Percentiles rank a stretch among this genome's conserved stretches.
These are phyloP conservation scores for Lonicera japonica DNA, from an alignment of 129 eudicot species.

Conservation along the genomic window DNA sequence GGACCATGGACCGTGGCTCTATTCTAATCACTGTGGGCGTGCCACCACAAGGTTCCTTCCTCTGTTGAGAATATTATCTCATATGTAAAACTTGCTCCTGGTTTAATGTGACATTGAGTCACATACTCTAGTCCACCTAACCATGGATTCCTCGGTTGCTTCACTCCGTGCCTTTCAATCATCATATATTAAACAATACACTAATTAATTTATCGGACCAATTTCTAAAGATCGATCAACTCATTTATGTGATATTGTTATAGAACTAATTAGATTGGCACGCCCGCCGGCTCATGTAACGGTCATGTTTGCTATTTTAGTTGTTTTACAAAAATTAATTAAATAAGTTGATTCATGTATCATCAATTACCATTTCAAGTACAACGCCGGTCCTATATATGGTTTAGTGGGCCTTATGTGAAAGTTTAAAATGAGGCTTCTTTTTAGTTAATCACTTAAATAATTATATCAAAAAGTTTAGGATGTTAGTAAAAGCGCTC, in stretches of 20 bases:
- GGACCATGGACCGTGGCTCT: conserved; percentile 1
- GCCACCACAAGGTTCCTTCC: conserved; percentile 4
- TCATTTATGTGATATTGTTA: no score
- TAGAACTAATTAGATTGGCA: background rate
- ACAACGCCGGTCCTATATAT: no score
- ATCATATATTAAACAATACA: no score
- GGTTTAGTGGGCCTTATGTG: no score
- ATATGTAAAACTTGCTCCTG: background rate
- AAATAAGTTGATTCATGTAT: no score
- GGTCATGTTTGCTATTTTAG: no score
- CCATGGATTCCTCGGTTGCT: conserved; percentile 4
- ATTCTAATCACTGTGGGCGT: conserved; percentile 1
- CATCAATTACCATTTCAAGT: no score
- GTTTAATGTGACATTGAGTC: background rate
- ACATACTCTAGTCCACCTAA: background rate
- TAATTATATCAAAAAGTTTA: no score
- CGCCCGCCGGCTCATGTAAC: background rate
- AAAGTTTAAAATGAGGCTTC: no score
- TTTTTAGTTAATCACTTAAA: no score
- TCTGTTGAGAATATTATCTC: background rate
- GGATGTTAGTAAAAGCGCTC: no score
- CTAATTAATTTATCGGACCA: background rate
- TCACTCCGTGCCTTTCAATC: conserved; percentile 1
- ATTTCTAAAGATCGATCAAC: background rate
- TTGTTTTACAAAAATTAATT: no score